Percentiles rank a stretch among this genome's conserved stretches.
These are phyloP conservation scores for Crithidia expoeki DNA, from an alignment of 208 protist species.

Conservation along the genomic window DNA sequence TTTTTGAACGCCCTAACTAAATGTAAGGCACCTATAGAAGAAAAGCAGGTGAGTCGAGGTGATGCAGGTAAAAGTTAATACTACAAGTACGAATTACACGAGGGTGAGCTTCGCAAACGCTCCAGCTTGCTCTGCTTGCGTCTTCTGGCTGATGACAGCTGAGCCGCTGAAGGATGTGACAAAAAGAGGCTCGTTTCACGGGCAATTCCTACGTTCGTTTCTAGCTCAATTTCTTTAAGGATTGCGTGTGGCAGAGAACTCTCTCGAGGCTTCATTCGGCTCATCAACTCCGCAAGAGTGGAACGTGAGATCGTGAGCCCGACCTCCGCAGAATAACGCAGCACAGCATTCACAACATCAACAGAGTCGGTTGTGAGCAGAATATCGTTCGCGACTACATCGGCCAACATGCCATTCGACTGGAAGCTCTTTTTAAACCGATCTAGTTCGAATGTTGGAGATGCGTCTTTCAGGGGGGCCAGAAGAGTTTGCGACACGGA, in stretches of 20 bases:
- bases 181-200: neutral
- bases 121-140: conserved; percentile 31
- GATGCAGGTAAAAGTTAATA: conserved; percentile 9
- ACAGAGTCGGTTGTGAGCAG: conserved; percentile 28
- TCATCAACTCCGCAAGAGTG: conserved; percentile 15
- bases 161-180: neutral
- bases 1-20: no score
- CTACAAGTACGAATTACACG: neutral
- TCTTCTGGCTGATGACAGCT: neutral
- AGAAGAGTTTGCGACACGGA: conserved; percentile 17
- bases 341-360: conserved; percentile 19
- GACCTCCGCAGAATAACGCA: conserved; percentile 16
- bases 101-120: conserved; percentile 10
- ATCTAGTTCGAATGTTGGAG: conserved; percentile 4
- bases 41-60: conserved; percentile 1
- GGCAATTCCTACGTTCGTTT: conserved; percentile 7
- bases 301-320: conserved; percentile 28
- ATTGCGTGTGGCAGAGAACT: neutral
- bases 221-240: conserved; percentile 14
- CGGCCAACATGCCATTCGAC: neutral
- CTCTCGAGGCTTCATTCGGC: neutral
- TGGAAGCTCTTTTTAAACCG: conserved; percentile 14
- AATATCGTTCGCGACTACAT: conserved; percentile 25
- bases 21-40: no score
- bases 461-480: neutral